Evolutionary conservation across 2,329 filamentous ascomycete genomes (phyloP).

Genomic region (Cephalotrichum gorgonifer): DNA sequence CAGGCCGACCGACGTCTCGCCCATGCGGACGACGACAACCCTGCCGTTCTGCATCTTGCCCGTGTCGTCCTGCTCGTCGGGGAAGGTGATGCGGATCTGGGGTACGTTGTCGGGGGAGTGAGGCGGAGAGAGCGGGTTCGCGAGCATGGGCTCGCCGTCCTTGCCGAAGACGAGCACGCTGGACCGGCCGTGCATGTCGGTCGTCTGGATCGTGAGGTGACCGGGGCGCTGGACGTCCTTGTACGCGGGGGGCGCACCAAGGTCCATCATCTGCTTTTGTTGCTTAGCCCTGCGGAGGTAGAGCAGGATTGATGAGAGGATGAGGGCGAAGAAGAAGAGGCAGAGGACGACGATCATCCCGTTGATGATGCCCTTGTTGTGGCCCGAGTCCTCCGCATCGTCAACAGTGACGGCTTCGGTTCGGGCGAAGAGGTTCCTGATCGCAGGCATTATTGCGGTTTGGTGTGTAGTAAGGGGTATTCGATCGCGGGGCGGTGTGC

Average conservation of each 20-base stretch:
- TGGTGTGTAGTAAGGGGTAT: neutral
- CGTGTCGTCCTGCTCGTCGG: constrained; percentile 80
- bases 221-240: constrained; percentile 46
- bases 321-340: constrained; percentile 62
- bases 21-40: constrained; percentile 84
- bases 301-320: constrained; percentile 58
- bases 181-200: constrained; percentile 40
- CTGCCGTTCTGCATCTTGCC: constrained; percentile 76
- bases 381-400: constrained; percentile 38
- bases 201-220: constrained; percentile 48
- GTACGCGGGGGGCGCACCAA: constrained; percentile 58
- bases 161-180: constrained; percentile 72
- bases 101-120: constrained; percentile 75
- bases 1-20: constrained; percentile 77
- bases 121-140: constrained; percentile 65
- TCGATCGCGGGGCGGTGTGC: neutral
- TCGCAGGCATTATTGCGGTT: constrained; percentile 7
- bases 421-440: constrained; percentile 7
- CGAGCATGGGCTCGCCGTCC: constrained; percentile 65
- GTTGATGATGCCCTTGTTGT: constrained; percentile 33
- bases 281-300: constrained; percentile 57
- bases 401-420: constrained; percentile 13
- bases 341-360: constrained; percentile 72
- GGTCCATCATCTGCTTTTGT: constrained; percentile 29
- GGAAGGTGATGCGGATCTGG: constrained; percentile 97